Evolutionary conservation across 2,329 filamentous ascomycete species (phyloP).

Genomic region (Pyrenophora tritici-repentis): DNA sequence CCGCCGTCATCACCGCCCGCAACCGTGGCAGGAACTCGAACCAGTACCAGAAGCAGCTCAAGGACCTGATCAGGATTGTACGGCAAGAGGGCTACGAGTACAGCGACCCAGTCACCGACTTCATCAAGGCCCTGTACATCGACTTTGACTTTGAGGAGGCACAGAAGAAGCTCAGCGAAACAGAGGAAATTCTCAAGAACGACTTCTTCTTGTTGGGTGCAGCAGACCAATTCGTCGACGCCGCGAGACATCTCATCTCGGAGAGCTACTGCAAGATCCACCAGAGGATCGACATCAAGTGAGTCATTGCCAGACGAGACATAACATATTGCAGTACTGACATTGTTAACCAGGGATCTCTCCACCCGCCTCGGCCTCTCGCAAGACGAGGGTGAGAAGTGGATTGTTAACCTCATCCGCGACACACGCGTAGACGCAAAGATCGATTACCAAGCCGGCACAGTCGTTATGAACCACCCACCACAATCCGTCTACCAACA

Average conservation of each 20-base stretch:
- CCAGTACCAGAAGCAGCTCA: conserved; percentile 97
- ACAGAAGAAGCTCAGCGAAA: conserved; percentile 81
- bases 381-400: conserved; percentile 97
- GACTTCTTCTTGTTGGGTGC: conserved; percentile 94
- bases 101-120: conserved; percentile 91
- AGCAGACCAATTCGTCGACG: conserved; percentile 88
- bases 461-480: conserved; percentile 98
- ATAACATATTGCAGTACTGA: conserved; percentile 17
- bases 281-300: conserved; percentile 95
- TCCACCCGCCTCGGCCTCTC: conserved; percentile 88
- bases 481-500: conserved; percentile 99
- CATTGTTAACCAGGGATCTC: conserved; percentile 65
- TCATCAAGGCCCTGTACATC: conserved; percentile 93
- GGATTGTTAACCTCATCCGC: conserved; percentile 99
- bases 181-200: conserved; percentile 86
- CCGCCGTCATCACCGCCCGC: conserved; percentile 90
- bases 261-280: conserved; percentile 99
- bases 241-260: conserved; percentile 93
- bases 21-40: conserved; percentile 72
- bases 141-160: conserved; percentile 98
- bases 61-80: conserved; percentile 94
- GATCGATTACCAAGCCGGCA: conserved; percentile 99
- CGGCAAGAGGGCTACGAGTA: conserved; percentile 98
- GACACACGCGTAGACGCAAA: conserved; percentile 98
- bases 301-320: conserved; percentile 41